Base-by-base conservation (phyloP, 768 basidiomycete genomes). In the Lyophyllum semitale region DNA sequence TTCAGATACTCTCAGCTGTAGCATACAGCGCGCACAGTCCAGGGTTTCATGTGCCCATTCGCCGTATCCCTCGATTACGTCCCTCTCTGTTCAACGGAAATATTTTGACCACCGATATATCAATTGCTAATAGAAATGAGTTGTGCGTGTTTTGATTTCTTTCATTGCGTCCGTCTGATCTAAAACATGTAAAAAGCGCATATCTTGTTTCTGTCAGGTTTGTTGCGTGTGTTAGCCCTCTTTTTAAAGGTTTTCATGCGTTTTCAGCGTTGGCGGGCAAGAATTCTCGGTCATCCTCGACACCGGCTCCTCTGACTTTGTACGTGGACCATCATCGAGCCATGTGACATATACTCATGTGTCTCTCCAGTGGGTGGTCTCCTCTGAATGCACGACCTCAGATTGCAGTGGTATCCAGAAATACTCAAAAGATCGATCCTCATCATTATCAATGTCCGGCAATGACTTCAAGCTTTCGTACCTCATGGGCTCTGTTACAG, bases 291-390 rank as follows among this genome's bases (percentile, higher is more conserved):
- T 77, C 20, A 74, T 81, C 4, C 67, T 83, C 26, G 83, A 84
- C 62, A 84, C 84, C 8, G 84, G 83, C 45, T 85, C 83, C 3
- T 77, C 84, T 1, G 84, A 84, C 63, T 61, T 85, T 59, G 82
- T 82, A 59, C 43, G 73, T 62, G 30, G 48, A 48, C 22, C 51
- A 22, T 48, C 4, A 23, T 56, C 40, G 44, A 32, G 29, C 11
- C 25, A 30, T 25, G 25, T 42, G 1, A 18, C 17, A 43, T 27
- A 11, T 40, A 13, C 25, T 37, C 9, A 52, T 27, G 18, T 11
- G 17, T 17, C 15, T 11, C 8, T 25, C 15, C 37, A 77, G 82
- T 85, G 84, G 84, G 71, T 84, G 15, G 74, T 77, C 30, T 80
- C 80, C 13, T 70, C 73, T 25, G 63, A 70, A 41, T 85, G 85